A percentile compares a stretch with the other conserved stretches of the same genome.
phyloP scores from a whole-genome alignment of 176 grass and related monocot species.

The Pontederia crassipes region DNA sequence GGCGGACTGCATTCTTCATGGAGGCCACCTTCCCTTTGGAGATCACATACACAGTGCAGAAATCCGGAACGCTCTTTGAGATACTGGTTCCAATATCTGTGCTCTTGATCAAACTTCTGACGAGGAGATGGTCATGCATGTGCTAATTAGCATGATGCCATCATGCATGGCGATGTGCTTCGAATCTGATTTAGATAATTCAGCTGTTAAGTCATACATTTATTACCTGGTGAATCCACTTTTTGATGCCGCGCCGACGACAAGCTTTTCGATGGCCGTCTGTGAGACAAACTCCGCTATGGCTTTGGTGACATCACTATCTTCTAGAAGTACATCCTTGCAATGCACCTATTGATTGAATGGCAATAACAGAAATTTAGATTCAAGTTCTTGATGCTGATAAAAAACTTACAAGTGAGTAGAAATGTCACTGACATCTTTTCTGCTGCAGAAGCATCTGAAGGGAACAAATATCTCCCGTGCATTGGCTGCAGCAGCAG shows the following conservation, averaged over 20 bases:
- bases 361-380: background rate
- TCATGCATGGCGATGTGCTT: background rate
- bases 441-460: background rate
- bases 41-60: slow-evolving; percentile 16
- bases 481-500: background rate
- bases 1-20: background rate
- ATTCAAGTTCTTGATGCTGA: too few species aligned
- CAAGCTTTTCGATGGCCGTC: slow-evolving; percentile 5
- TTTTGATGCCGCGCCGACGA: background rate
- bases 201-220: background rate
- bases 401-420: background rate
- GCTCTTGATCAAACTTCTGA: slow-evolving; percentile 10
- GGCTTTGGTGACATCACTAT: background rate
- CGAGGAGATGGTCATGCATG: background rate
- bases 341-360: slow-evolving; percentile 9
- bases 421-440: background rate
- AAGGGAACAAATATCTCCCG: background rate
- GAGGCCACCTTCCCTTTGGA: slow-evolving; percentile 4
- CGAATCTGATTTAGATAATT: background rate
- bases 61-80: slow-evolving; percentile 13
- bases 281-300: background rate
- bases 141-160: background rate
- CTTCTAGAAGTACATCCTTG: slow-evolving; percentile 11
- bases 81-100: background rate
- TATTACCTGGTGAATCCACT: slow-evolving; percentile 4